These are phyloP conservation scores for Chaetoceros tenuissimus DNA, from an alignment of 108 stramenopile species.

Conservation along the genomic window DNA sequence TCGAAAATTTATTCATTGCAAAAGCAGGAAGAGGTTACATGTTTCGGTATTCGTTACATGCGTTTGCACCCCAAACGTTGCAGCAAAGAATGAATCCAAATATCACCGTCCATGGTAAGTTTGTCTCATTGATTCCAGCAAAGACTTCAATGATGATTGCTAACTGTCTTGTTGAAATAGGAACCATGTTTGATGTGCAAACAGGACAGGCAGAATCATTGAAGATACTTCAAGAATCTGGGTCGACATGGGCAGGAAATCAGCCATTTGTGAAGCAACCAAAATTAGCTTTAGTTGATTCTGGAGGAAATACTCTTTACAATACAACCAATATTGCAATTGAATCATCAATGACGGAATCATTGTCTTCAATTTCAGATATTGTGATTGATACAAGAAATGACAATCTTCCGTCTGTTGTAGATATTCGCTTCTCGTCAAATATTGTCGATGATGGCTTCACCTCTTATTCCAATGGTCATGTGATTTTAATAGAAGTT, in stretches of 20 bases:
- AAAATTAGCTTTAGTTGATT: constrained; percentile 26
- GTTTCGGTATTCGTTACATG: constrained; percentile 12
- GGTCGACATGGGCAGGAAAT: constrained; percentile 33
- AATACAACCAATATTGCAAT: constrained; percentile 12
- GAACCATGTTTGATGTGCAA: constrained; percentile 24
- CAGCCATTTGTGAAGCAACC: constrained; percentile 40
- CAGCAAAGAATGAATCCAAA: constrained; percentile 9
- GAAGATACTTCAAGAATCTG: constrained; percentile 14
- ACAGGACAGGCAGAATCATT: constrained; percentile 23
- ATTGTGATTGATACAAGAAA: constrained; percentile 21
- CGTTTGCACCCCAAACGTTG: constrained; percentile 15
- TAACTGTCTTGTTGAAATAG: too few relatives aligned
- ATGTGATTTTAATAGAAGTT: constrained; percentile 20
- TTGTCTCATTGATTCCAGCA: neutral
- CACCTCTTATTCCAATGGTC: constrained; percentile 17
- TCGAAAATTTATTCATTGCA: constrained; percentile 21
- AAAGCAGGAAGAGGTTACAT: constrained; percentile 30
- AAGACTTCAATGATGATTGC: too few relatives aligned
- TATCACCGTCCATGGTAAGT: constrained; percentile 7
- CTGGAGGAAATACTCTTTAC: constrained; percentile 31
- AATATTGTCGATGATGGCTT: constrained; percentile 15
- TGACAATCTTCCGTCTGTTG: constrained; percentile 11
- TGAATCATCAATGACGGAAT: constrained; percentile 19
- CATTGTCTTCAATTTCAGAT: constrained; percentile 12
- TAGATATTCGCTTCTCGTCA: constrained; percentile 4